These are phyloP conservation scores for Barnettozyma vustinii DNA, from an alignment of 805 yeast genomes.

Conservation along the genomic window DNA sequence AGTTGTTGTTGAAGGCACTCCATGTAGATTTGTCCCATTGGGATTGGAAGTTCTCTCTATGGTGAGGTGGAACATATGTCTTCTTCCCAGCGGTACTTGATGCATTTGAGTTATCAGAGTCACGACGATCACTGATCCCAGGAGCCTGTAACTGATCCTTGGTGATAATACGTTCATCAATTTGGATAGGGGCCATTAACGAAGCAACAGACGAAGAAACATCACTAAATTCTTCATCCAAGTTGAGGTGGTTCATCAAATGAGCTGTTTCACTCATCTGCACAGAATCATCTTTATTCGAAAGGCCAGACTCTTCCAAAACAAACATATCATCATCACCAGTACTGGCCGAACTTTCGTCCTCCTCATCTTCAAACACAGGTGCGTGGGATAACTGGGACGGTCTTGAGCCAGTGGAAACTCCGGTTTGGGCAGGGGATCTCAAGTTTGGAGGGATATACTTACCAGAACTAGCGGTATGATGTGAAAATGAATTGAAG, in stretches of 20 bases:
- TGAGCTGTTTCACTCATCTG: not conserved
- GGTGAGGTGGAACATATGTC: constrained; percentile 49
- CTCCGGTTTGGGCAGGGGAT: constrained; percentile 33
- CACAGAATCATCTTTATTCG: not conserved
- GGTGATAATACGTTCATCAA: not conserved
- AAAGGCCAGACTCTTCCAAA: constrained; percentile 30
- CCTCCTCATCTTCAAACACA: constrained; percentile 19
- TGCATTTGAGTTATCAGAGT: constrained; percentile 6
- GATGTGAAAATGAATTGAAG: constrained; percentile 21
- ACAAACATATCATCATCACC: constrained; percentile 34
- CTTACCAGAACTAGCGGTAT: constrained; percentile 40
- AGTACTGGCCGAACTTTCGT: constrained; percentile 1
- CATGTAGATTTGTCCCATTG: constrained; percentile 11
- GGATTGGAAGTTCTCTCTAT: constrained; percentile 33
- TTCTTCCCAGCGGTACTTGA: constrained; percentile 15
- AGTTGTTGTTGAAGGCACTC: constrained; percentile 6
- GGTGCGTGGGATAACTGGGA: constrained; percentile 9
- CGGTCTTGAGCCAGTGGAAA: constrained; percentile 10
- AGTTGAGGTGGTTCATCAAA: constrained; percentile 7
- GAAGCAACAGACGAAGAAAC: constrained; percentile 16
- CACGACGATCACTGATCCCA: constrained; percentile 3
- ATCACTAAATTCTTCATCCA: constrained; percentile 20
- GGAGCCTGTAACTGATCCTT: constrained; percentile 1
- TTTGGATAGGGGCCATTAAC: constrained; percentile 6
- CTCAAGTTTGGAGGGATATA: constrained; percentile 72